Evolutionary conservation across 2,329 filamentous ascomycete genomes (phyloP).

Genomic region (Elsinoe fawcettii): DNA sequence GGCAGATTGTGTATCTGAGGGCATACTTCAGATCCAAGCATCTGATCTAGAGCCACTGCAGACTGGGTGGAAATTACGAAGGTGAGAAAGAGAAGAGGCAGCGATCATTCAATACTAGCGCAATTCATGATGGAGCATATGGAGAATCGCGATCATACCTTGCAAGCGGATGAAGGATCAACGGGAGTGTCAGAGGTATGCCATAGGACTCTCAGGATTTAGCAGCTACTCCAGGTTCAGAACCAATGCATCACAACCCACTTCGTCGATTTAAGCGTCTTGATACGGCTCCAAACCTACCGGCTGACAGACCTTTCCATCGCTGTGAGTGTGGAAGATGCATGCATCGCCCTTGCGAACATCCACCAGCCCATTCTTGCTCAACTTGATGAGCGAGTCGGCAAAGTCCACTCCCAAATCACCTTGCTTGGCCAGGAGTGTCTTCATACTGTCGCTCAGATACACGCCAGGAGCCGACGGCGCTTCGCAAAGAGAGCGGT

Average conservation of each 20-base stretch:
- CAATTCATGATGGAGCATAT: background rate
- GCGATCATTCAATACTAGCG: background rate
- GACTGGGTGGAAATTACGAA: background rate
- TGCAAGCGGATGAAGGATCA: background rate
- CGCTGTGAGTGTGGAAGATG: constrained; percentile 26
- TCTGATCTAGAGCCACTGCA: constrained; percentile 39
- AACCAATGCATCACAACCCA: background rate
- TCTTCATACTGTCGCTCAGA: constrained; percentile 24
- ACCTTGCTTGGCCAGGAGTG: constrained; percentile 22
- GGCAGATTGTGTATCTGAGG: constrained; percentile 96
- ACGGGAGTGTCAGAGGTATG: background rate
- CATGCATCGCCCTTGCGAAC: constrained; percentile 26
- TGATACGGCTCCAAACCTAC: constrained; percentile 18
- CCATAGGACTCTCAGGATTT: background rate
- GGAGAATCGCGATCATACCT: background rate
- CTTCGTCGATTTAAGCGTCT: background rate
- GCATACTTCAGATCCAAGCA: constrained; percentile 77
- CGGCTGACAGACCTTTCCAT: constrained; percentile 17
- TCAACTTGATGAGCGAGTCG: constrained; percentile 23
- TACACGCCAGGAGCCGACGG: constrained; percentile 17
- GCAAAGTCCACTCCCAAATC: constrained; percentile 27
- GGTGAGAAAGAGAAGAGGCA: background rate
- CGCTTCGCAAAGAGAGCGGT: constrained; percentile 24
- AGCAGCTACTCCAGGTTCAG: background rate
- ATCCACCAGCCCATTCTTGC: constrained; percentile 25